These are phyloP conservation scores for Paratinospora sagittata DNA, from an alignment of 164 flowering plant species.

Conservation along the genomic window DNA sequence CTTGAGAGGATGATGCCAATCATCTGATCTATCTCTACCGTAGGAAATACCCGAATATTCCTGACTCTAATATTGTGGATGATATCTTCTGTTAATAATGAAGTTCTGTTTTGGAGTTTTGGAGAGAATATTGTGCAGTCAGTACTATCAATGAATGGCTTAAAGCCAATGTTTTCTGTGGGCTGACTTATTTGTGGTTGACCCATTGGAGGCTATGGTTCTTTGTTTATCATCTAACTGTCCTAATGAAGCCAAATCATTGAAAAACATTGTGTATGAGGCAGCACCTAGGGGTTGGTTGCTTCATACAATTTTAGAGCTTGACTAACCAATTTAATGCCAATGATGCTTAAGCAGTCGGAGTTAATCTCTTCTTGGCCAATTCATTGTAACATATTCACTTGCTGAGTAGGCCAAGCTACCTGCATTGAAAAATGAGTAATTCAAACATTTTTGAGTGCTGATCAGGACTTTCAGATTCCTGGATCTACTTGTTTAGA, in stretches of 20 bases:
- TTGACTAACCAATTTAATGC: neutral
- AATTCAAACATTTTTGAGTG: no score
- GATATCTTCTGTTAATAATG: neutral
- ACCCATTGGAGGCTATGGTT: neutral
- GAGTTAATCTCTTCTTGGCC: no score
- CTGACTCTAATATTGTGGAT: neutral
- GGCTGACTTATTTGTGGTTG: neutral
- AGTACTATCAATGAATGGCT: neutral
- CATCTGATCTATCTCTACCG: neutral
- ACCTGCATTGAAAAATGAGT: no score
- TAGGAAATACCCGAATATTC: neutral
- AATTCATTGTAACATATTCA: neutral
- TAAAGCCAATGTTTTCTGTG: neutral
- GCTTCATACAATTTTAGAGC: neutral
- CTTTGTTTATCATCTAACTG: neutral
- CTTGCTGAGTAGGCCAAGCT: no score
- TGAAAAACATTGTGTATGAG: neutral
- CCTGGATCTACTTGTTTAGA: neutral
- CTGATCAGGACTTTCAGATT: neutral
- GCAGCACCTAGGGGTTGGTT: neutral
- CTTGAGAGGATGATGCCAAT: neutral
- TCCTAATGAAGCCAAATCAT: neutral
- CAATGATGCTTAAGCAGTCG: neutral
- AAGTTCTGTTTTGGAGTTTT: neutral
- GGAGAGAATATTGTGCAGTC: neutral